Evolutionary conservation across 257 asterid genomes (phyloP), one percentile per base, ranked within the genome.

Genomic region (Haberlea rhodopensis): DNA sequence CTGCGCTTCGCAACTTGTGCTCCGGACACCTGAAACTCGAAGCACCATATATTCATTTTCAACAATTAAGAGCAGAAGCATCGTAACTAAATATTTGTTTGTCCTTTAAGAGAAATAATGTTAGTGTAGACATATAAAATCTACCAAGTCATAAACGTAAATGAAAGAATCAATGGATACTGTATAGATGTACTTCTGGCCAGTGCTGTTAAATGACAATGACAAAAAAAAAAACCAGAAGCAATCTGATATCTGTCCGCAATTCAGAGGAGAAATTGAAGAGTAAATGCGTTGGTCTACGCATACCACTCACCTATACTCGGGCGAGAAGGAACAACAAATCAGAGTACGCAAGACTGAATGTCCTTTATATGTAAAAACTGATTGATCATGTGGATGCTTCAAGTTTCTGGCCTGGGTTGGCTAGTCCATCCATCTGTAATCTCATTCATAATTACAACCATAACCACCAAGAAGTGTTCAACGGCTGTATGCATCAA

Each of bases 341-440:
- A 91, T 86, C 20, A 91, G 78, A 58, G 96, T 91, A 51, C 96
- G 90, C 65, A 88, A 76, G 59, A 91, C 96, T 11, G 91, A 83
- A 60, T 91, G 97, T 43, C 97, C 96, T 78, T 71, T 82, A 72
- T 82, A 91, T 20, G 96, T 84, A 58, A 89, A 73, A 53, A 91
- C 74, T 4, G 97, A 91, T 45, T 80, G 94, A 76, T 91, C 97
- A 19, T 66, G 60, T 1, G 95, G 96, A 71, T 88, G 97, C 83
- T 79, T 84, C 66, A 81, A 68, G 37, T 75, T 71, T 78, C 87
- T 79, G 46, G 94, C 91, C 72, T 81, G 86, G 22, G 64, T 48
- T 19, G 97, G 97, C 67, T 86, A 88, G 54, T 91, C 97, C 96
- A 91, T 91, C 96, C 89, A 86, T 84, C 96, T 81, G 65, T 91